Conservation (phyloP, 2,329 filamentous ascomycete genomes). For the Trichophyton simii region DNA sequence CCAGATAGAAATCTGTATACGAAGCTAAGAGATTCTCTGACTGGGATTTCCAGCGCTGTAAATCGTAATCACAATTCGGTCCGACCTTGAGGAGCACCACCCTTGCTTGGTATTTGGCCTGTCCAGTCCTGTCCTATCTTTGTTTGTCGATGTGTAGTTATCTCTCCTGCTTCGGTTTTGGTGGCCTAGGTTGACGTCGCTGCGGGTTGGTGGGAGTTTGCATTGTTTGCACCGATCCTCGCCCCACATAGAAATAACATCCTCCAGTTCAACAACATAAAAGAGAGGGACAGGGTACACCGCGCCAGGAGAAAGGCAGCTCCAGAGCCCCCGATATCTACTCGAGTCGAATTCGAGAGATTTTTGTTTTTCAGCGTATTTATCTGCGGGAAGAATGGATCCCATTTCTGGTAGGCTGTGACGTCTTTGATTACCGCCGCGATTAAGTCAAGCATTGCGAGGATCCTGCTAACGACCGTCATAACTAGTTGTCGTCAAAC, state of each 20-base stretch:
- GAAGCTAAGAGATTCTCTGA: neutral
- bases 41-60: no score
- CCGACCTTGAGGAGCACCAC: neutral
- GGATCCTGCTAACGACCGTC: constrained; percentile 15
- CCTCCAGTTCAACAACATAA: neutral
- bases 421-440: neutral
- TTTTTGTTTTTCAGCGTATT: neutral
- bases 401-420: constrained; percentile 41
- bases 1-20: neutral
- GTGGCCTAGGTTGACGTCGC: neutral
- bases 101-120: neutral
- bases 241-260: neutral
- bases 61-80: no score
- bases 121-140: neutral
- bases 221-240: constrained; percentile 3
- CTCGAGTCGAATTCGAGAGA: neutral
- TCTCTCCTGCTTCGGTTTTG: neutral
- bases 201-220: constrained; percentile 1
- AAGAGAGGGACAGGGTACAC: neutral
- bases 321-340: neutral
- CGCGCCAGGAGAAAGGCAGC: neutral
- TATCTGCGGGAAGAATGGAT: constrained; percentile 33
- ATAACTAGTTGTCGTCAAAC: constrained; percentile 70
- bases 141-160: neutral
- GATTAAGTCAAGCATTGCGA: neutral